Evolutionary conservation across 352 stramenopile genomes (phyloP).

Genomic region (Globisporangium polare): DNA sequence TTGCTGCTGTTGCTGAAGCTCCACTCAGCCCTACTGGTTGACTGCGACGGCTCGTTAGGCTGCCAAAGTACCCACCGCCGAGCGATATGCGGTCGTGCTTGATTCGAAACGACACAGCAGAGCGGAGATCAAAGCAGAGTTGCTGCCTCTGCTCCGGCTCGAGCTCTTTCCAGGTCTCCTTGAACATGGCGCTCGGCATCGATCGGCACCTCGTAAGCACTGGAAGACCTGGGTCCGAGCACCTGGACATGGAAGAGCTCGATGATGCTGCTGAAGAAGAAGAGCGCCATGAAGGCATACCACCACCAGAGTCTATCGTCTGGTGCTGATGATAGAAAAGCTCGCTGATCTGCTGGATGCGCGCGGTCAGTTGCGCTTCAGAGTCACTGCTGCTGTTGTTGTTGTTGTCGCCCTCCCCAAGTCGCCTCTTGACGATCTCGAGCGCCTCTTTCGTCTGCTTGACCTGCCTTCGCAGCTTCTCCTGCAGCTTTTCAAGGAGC

Average conservation of each 20-base stretch:
- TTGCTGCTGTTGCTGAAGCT: background rate
- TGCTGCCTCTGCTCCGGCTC: slow-evolving; percentile 19
- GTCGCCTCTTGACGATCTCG: slow-evolving; percentile 19
- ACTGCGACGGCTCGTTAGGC: background rate
- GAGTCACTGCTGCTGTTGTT: background rate
- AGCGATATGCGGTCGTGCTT: slow-evolving; percentile 25
- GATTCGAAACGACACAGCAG: slow-evolving; percentile 29
- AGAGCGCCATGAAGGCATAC: slow-evolving; percentile 9
- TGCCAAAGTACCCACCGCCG: slow-evolving; percentile 1
- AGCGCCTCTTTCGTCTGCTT: slow-evolving; percentile 33
- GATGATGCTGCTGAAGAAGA: background rate
- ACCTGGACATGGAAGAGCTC: background rate
- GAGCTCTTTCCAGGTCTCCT: slow-evolving; percentile 29
- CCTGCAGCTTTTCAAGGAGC: slow-evolving; percentile 26
- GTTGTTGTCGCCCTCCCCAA: background rate
- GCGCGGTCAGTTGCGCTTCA: slow-evolving; percentile 14
- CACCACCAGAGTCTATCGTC: background rate
- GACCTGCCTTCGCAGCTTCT: slow-evolving; percentile 19
- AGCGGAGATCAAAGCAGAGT: slow-evolving; percentile 26
- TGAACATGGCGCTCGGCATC: slow-evolving; percentile 21
- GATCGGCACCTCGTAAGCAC: slow-evolving; percentile 34
- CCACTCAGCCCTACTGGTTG: background rate
- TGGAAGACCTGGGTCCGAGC: slow-evolving; percentile 1
- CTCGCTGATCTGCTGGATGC: slow-evolving; percentile 23
- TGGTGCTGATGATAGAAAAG: background rate